These are phyloP conservation scores for Bremia lactucae DNA, from an alignment of 352 stramenopile genomes.

Conservation along the genomic window DNA sequence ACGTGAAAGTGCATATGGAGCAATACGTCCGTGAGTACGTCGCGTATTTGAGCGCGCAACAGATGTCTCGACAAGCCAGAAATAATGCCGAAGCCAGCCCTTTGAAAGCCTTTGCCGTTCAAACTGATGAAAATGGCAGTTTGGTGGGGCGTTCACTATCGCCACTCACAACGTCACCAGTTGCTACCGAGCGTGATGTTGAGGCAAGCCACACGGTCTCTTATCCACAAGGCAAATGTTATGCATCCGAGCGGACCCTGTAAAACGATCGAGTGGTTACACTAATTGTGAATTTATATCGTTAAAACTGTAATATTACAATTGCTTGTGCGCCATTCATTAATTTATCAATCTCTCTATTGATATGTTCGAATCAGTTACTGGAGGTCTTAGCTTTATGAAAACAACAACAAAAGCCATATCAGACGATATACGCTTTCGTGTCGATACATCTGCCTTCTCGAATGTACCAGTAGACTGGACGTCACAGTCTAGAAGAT, in stretches of 20 bases:
- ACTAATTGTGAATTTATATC: constrained; percentile 1
- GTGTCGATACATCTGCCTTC: constrained; percentile 5
- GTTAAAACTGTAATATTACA: neutral
- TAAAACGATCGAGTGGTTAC: neutral
- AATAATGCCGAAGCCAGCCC: neutral
- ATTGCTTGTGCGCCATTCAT: no score
- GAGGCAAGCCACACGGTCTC: constrained; percentile 8
- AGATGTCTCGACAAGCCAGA: constrained; percentile 4
- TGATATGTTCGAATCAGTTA: constrained; percentile 9
- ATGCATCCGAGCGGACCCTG: neutral
- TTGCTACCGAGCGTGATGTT: constrained; percentile 9
- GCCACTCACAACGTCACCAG: constrained; percentile 4
- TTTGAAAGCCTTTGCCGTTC: constrained; percentile 10
- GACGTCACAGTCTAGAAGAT: constrained; percentile 64
- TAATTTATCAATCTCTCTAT: no score
- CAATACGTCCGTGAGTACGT: constrained; percentile 56
- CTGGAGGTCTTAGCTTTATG: no score
- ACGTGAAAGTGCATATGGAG: constrained; percentile 44
- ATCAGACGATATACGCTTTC: no score
- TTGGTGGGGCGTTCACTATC: constrained; percentile 23
- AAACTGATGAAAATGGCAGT: constrained; percentile 33
- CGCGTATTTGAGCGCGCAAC: constrained; percentile 29
- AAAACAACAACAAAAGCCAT: no score
- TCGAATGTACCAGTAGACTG: no score
- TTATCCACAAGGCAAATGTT: constrained; percentile 2